phyloP scores from a whole-genome alignment of 805 yeast species.

The Suhomyces faveliae region DNA sequence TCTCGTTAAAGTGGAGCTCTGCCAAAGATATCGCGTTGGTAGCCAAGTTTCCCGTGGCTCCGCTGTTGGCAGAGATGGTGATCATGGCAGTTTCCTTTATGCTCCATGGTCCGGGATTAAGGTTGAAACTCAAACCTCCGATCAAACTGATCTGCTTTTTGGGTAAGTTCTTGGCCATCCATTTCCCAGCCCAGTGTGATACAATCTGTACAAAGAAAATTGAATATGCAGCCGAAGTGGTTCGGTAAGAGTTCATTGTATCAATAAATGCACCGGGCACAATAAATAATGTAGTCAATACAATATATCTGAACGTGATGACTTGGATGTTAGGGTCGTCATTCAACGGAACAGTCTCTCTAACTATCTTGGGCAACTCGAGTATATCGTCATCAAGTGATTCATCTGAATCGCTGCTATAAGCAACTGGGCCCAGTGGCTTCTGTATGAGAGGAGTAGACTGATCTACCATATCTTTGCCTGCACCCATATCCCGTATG shows the following conservation, averaged over 20 bases:
- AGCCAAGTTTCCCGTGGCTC: slow-evolving; percentile 53
- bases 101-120: slow-evolving; percentile 58
- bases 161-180: slow-evolving; percentile 45
- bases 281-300: slow-evolving; percentile 34
- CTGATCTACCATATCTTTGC: background rate
- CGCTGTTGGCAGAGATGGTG: slow-evolving; percentile 50
- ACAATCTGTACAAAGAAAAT: slow-evolving; percentile 52
- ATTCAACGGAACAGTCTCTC: slow-evolving; percentile 37
- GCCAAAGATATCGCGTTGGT: slow-evolving; percentile 48
- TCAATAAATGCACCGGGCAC: slow-evolving; percentile 44
- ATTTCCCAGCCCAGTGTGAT: slow-evolving; percentile 47
- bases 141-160: slow-evolving; percentile 17
- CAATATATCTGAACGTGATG: slow-evolving; percentile 34
- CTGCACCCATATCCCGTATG: background rate
- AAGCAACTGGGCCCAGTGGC: background rate
- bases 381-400: slow-evolving; percentile 17
- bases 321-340: slow-evolving; percentile 42
- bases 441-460: background rate
- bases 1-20: slow-evolving; percentile 41
- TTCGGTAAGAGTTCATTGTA: slow-evolving; percentile 42
- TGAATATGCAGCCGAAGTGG: slow-evolving; percentile 50
- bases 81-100: slow-evolving; percentile 54
- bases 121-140: slow-evolving; percentile 25
- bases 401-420: background rate
- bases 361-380: slow-evolving; percentile 30